These are phyloP conservation scores for Penicillium sp. DNA, from an alignment of 2,329 filamentous ascomycete genomes.

Conservation along the genomic window DNA sequence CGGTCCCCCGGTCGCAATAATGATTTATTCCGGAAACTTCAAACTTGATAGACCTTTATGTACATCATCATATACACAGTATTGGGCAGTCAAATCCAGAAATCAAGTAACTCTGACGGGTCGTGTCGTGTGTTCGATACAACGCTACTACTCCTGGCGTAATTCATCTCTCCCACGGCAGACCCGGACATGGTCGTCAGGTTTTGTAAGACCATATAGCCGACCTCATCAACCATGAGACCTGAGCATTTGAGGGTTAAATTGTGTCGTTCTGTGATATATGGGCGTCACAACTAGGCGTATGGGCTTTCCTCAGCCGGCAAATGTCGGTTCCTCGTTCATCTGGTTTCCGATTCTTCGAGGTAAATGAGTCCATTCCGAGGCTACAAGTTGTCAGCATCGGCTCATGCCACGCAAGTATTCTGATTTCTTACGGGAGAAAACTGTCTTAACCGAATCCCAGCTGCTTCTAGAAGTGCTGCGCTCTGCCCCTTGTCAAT, in stretches of 20 bases:
- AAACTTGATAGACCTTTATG: neutral
- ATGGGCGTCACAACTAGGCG: neutral
- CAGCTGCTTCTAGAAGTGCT: conserved; percentile 79
- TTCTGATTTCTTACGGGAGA: conserved; percentile 63
- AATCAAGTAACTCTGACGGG: too few relatives aligned
- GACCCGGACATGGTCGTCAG: too few relatives aligned
- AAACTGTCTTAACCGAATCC: conserved; percentile 85
- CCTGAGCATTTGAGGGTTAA: too few relatives aligned
- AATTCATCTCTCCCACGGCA: too few relatives aligned
- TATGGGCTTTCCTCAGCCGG: neutral
- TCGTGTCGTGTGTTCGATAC: too few relatives aligned
- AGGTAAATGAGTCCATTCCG: conserved; percentile 69
- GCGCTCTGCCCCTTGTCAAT: conserved; percentile 61
- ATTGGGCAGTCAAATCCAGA: too few relatives aligned
- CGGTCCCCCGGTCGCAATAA: neutral
- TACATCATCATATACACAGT: too few relatives aligned
- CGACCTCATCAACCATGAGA: too few relatives aligned
- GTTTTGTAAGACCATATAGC: too few relatives aligned
- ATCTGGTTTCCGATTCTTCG: conserved; percentile 45
- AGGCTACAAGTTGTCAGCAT: conserved; percentile 47
- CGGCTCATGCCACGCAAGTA: neutral
- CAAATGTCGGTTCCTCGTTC: neutral
- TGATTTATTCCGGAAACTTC: neutral
- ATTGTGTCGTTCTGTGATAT: too few relatives aligned
- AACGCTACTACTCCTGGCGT: too few relatives aligned